Evolutionary conservation across 495 filamentous ascomycete species (phyloP).

Genomic region (Hypoxylon crocopeplum): DNA sequence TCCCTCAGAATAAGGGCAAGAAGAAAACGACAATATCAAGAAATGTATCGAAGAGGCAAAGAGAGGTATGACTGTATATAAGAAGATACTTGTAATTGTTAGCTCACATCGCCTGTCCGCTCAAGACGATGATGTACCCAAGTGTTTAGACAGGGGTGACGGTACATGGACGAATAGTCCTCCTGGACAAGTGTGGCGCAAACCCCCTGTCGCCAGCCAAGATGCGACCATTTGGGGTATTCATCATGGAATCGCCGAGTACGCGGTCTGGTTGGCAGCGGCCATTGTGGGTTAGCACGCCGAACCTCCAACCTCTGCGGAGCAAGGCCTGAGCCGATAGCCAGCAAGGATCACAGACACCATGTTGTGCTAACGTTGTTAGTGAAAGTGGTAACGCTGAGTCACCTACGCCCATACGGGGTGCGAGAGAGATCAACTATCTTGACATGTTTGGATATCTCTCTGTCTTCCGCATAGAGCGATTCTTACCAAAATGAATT

Average conservation of each 20-base stretch:
- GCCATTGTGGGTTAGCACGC: constrained; percentile 25
- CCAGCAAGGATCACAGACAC: constrained; percentile 17
- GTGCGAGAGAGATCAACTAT: constrained; percentile 12
- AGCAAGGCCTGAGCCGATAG: constrained; percentile 23
- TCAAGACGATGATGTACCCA: constrained; percentile 34
- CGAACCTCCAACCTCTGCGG: constrained; percentile 14
- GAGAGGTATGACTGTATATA: constrained; percentile 40
- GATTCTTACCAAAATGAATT: background rate
- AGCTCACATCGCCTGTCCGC: constrained; percentile 34
- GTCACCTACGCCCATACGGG: constrained; percentile 25
- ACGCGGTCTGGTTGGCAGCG: constrained; percentile 33
- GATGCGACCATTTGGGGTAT: constrained; percentile 35
- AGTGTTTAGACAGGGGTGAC: constrained; percentile 26
- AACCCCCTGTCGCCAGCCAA: constrained; percentile 33
- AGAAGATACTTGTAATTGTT: constrained; percentile 40
- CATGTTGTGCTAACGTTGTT: constrained; percentile 17
- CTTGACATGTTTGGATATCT: background rate
- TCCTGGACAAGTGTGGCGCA: constrained; percentile 33
- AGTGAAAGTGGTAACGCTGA: constrained; percentile 23
- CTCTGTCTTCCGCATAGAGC: background rate
- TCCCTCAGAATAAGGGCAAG: constrained; percentile 9
- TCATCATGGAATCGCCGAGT: constrained; percentile 35
- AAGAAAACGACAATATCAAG: constrained; percentile 31
- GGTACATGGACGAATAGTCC: constrained; percentile 31
- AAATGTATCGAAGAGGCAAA: constrained; percentile 32